Evolutionary conservation across 2,329 filamentous ascomycete species (phyloP), one percentile per base, ranked within the genome.

Genomic region (Grosmannia serpens): DNA sequence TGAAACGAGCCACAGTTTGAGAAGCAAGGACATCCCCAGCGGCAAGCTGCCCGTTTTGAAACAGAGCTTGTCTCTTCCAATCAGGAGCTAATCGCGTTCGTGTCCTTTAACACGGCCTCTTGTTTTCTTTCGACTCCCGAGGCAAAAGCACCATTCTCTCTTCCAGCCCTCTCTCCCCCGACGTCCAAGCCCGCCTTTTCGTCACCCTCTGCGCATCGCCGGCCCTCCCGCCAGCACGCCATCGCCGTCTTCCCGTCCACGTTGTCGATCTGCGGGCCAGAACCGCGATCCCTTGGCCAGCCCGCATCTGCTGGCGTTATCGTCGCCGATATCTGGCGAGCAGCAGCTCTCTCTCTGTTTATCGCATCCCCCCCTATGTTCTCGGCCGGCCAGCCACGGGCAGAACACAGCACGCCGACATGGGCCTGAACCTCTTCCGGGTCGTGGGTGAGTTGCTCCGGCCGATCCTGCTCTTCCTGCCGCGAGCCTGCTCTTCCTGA

Each of bases 391-490:
- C 20, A 7, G 5, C 26, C 29, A 29, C 2, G n/a, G 17, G 41
- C 24, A 46, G n/a, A 49, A 4, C 35, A 5, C 13, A 27, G 56
- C 59, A 65, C 54, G 55, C 61, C 64, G 69, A 64, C 64, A 81
- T 79, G 77, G 65, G 71, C 70, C 71, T 83, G 66, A 84, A 84
- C 72, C 55, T 82, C 62, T 84, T 84, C 69, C 77, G 81, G 68
- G 68, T 84, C 67, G 70, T 78, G 62, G 81, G 80, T 82, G 29
- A 44, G 62, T 59, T 1, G 26, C 17, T 7, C 33, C 5, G 26
- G 17, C 33, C 41, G 27, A 17, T 8, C 2, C 7, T 11, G 15
- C 4, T 6, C 20, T 3, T 35, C 29, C n/a, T 17, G 26, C 38
- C 17, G 22, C 27, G 1, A 20, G n/a, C 9, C 6, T 35, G 27